These are phyloP conservation scores for Xylariales sp. DNA, from an alignment of 2,329 filamentous ascomycete genomes.

Conservation along the genomic window DNA sequence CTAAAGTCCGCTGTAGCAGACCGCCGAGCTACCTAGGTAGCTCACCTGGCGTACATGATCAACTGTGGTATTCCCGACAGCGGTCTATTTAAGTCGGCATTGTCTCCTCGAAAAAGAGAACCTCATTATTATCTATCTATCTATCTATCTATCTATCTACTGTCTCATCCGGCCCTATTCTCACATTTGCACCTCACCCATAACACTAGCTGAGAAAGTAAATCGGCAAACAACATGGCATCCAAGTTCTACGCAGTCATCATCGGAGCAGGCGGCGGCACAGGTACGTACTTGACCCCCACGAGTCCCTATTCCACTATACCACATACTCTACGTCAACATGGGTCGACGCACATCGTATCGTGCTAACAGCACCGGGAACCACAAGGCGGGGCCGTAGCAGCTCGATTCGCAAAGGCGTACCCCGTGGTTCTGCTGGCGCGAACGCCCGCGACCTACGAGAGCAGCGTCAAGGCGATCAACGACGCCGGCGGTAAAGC, in stretches of 20 bases:
- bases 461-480: constrained; percentile 74
- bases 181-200: background rate
- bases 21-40: constrained; percentile 14
- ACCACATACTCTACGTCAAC: background rate
- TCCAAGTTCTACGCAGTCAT: constrained; percentile 39
- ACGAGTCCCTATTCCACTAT: constrained; percentile 7
- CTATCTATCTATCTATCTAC: constrained; percentile 3
- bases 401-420: constrained; percentile 67
- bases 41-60: constrained; percentile 5
- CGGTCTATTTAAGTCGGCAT: constrained; percentile 29
- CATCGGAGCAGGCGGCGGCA: constrained; percentile 37
- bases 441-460: constrained; percentile 73
- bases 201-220: background rate
- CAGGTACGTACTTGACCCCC: constrained; percentile 25
- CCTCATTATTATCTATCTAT: too few species aligned
- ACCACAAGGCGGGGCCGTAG: constrained; percentile 58
- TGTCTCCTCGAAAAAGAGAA: background rate
- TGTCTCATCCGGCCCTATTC: background rate
- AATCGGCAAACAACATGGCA: constrained; percentile 28
- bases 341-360: background rate
- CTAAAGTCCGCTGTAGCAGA: constrained; percentile 13
- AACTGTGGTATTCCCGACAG: constrained; percentile 20
- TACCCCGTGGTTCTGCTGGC: constrained; percentile 82
- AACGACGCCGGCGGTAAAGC: constrained; percentile 74
- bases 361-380: constrained; percentile 4